A percentile compares a stretch with the other conserved stretches of the same genome.
These are phyloP conservation scores for Magnusiomyces tetraspermus DNA, from an alignment of 1,139 yeast genomes.

Conservation along the genomic window DNA sequence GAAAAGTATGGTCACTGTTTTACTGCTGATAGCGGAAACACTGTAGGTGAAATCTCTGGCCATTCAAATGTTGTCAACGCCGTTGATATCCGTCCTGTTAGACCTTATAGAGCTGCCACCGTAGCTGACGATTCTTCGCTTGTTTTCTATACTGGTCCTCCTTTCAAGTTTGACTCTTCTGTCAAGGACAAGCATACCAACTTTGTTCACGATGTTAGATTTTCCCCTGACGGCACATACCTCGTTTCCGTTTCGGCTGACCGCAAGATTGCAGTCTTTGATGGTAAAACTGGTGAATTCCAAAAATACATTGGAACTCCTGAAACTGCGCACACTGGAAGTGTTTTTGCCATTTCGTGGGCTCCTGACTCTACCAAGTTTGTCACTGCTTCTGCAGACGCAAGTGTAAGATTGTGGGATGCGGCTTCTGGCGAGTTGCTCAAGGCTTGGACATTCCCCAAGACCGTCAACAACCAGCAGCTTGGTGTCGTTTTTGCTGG, in stretches of 20 bases:
- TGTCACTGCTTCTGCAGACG: conserved; percentile 81
- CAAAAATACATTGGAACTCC: conserved; percentile 38
- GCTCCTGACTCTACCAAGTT: conserved; percentile 44
- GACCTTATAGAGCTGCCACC: conserved; percentile 93
- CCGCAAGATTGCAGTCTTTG: conserved; percentile 64
- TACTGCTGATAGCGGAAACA: conserved; percentile 88
- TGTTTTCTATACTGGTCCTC: conserved; percentile 87
- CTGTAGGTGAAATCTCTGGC: conserved; percentile 92
- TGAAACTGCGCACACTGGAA: conserved; percentile 52
- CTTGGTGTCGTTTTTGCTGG: conserved; percentile 69
- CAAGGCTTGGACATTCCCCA: conserved; percentile 26
- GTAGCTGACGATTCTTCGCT: conserved; percentile 80
- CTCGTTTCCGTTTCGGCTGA: conserved; percentile 85
- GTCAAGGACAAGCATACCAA: conserved; percentile 68
- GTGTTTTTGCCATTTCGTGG: conserved; percentile 74
- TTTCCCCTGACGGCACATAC: conserved; percentile 59
- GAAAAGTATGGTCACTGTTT: conserved; percentile 90
- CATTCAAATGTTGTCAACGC: conserved; percentile 81
- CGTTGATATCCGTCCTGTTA: conserved; percentile 72
- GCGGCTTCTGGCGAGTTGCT: conserved; percentile 27
- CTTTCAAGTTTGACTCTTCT: conserved; percentile 73
- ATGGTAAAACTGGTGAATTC: conserved; percentile 80
- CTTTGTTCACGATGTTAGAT: conserved; percentile 71
- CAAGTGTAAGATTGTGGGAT: conserved; percentile 58
- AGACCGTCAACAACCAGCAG: conserved; percentile 51